Evolutionary conservation across 2,329 filamentous ascomycete species (phyloP), one percentile per base, ranked within the genome.

Genomic region (Arthrobotrys entomopaga): DNA sequence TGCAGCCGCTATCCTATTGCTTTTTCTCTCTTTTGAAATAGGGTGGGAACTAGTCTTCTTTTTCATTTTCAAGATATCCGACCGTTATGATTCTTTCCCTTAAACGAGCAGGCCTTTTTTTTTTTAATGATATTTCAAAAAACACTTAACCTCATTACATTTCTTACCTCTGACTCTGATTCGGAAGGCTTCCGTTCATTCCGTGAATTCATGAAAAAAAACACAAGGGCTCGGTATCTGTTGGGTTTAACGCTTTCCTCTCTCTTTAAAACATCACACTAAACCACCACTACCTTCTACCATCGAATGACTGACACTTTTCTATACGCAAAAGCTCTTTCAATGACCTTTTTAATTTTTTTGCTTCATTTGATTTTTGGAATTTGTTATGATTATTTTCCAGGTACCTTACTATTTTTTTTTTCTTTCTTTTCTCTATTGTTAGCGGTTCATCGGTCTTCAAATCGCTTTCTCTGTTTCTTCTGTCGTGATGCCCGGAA

Each of bases 81-180:
- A 54, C 49, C 48, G 38, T 73, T 54, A 65, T 65, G 67, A 73
- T 57, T 54, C 53, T 40, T 63, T 58, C 52, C 49, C 46, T 59
- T 63, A 54, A 19, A 73, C 58, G 54, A 73, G 69, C 69, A 59
- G 69, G 69, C 40, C 56, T 73, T 65, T 72, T 73, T 22, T 26
- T 52, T 61, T 70, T 59, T 61, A 61, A 65, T 65, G 56, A 48
- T 54, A 65, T 29, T 60, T 49, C 63, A 52, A 13, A 46, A 19
- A n/a, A 4, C 48, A 69, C 43, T 69, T 54, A 19, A 54, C 40
- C 34, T 49, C 54, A 67, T 43, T 67, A 67, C 29, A 58, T 60
- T 34, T 34, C 2, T 46, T 19, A 24, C 40, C 22, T 29, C 29
- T 34, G 29, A 34, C 29, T 34, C 24, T 50, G 20, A 26, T 24